A percentile compares a stretch with the other conserved stretches of the same genome.
These are phyloP conservation scores for Aspergillus caelatus DNA, from an alignment of 2,329 filamentous ascomycete genomes.

Conservation along the genomic window DNA sequence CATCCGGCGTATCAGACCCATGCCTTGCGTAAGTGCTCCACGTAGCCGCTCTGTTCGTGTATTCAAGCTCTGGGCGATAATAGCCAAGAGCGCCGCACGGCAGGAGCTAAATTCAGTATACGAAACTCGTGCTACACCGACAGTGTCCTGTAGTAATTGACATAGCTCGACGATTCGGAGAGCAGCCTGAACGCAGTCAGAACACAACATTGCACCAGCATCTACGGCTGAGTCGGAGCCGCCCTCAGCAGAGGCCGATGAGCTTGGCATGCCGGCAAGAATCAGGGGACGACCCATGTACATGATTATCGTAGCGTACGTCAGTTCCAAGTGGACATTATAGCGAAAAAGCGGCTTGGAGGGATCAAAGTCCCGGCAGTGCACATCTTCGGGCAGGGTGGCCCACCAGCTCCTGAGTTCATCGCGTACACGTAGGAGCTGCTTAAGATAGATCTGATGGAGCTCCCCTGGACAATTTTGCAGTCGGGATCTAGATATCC, in stretches of 20 bases:
- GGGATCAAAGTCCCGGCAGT: conserved; percentile 39
- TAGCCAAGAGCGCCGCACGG: conserved; percentile 52
- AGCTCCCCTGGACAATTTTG: conserved; percentile 29
- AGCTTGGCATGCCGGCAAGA: conserved; percentile 25
- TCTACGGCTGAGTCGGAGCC: background rate
- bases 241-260: background rate
- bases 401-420: conserved; percentile 37
- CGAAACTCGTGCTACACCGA: conserved; percentile 52
- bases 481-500: conserved; percentile 13
- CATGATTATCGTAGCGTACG: conserved; percentile 52
- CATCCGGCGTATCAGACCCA: conserved; percentile 51
- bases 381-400: conserved; percentile 25
- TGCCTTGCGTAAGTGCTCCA: conserved; percentile 45
- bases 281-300: conserved; percentile 55
- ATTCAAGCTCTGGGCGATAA: conserved; percentile 32
- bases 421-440: conserved; percentile 30
- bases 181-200: conserved; percentile 52
- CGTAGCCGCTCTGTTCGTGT: conserved; percentile 33
- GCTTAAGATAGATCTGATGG: conserved; percentile 30
- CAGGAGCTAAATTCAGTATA: conserved; percentile 57
- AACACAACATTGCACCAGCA: conserved; percentile 34
- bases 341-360: conserved; percentile 43
- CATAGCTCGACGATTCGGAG: conserved; percentile 50
- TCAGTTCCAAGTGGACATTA: conserved; percentile 50
- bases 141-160: conserved; percentile 45